Evolutionary conservation across 2,329 filamentous ascomycete species (phyloP).

Genomic region (Chrysosporium queenslandicum): DNA sequence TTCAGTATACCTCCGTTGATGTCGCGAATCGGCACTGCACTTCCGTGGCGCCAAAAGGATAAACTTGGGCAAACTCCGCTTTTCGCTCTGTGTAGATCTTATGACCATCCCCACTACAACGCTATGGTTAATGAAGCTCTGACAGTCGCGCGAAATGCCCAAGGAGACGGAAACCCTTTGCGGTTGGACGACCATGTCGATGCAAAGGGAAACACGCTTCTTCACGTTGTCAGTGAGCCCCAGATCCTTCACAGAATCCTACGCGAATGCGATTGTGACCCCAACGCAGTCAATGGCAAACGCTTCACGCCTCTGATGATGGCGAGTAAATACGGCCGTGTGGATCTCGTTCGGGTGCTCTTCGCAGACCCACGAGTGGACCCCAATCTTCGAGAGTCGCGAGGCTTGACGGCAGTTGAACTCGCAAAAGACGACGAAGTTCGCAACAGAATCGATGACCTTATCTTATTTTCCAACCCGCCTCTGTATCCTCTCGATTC

Average conservation of each 20-base stretch:
- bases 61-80: conserved; percentile 97
- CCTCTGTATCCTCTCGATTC: conserved; percentile 43
- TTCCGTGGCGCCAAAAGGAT: conserved; percentile 85
- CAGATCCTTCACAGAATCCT: conserved; percentile 66
- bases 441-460: conserved; percentile 88
- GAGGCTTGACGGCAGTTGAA: conserved; percentile 88
- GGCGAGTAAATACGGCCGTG: conserved; percentile 91
- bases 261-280: conserved; percentile 80
- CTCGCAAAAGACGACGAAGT: conserved; percentile 97
- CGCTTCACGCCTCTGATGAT: conserved; percentile 95
- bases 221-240: conserved; percentile 91
- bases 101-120: conserved; percentile 80
- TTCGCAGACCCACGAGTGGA: conserved; percentile 86
- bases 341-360: conserved; percentile 81
- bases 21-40: conserved; percentile 58
- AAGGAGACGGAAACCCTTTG: conserved; percentile 67
- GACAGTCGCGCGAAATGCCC: conserved; percentile 59
- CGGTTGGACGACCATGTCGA: conserved; percentile 92
- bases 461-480: conserved; percentile 69
- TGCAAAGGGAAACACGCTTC: conserved; percentile 78
- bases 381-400: conserved; percentile 67
- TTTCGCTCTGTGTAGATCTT: conserved; percentile 88
- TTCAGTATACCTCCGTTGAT: conserved; percentile 85
- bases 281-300: conserved; percentile 91
- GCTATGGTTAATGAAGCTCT: conserved; percentile 79